These are phyloP conservation scores for Perkinsus chesapeaki DNA, from an alignment of 169 alveolate genomes.

Conservation along the genomic window DNA sequence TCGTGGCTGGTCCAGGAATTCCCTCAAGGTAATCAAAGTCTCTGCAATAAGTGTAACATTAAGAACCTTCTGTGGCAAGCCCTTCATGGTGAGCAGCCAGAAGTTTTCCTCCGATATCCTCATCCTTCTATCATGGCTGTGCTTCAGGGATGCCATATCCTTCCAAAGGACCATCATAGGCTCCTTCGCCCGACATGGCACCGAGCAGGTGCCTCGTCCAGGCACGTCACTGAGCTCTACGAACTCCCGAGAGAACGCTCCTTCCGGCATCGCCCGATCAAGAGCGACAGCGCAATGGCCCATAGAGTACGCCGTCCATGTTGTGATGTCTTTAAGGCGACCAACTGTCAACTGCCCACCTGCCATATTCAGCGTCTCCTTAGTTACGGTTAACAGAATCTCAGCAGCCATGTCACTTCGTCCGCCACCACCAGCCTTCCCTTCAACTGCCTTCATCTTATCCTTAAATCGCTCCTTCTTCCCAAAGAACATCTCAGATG, in stretches of 20 bases:
- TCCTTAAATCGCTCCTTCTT: not conserved
- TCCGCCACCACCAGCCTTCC: not conserved
- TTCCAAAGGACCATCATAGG: not conserved
- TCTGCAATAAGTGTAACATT: not conserved
- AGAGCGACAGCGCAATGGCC: not conserved
- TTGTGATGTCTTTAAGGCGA: not conserved
- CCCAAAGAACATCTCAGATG: not conserved
- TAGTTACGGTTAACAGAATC: not conserved
- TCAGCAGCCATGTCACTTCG: not conserved
- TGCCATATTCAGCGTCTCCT: not conserved
- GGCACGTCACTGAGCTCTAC: not conserved
- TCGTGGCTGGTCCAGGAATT: not conserved
- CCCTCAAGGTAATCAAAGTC: conserved; percentile 5
- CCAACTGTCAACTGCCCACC: not conserved
- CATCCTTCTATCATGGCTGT: conserved; percentile 5
- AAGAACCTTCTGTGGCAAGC: not conserved
- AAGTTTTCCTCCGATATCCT: not conserved
- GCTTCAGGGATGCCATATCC: not conserved
- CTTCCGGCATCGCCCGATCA: not conserved
- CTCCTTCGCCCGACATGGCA: conserved; percentile 6
- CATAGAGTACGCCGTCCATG: not conserved
- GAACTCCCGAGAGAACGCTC: not conserved
- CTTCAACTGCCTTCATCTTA: not conserved
- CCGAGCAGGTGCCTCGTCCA: not conserved
- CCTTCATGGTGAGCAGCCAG: not conserved